These are phyloP conservation scores for Trichophaea hybrida DNA, from an alignment of 2,329 filamentous ascomycete genomes.

Conservation along the genomic window DNA sequence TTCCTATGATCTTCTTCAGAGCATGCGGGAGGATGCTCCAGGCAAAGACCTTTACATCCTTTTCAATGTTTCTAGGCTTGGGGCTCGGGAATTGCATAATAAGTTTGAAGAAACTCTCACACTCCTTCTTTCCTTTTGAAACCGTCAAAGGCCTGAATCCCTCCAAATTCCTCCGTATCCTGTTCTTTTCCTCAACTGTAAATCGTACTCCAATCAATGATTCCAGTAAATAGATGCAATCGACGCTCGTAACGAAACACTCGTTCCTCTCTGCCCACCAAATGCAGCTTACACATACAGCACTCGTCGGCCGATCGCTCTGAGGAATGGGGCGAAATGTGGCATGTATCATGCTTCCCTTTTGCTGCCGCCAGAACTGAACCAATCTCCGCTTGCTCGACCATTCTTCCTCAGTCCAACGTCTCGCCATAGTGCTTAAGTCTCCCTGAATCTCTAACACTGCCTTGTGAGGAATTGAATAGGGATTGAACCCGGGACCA, in stretches of 20 bases:
- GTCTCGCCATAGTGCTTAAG: slow-evolving; percentile 65
- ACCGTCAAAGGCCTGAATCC: slow-evolving; percentile 86
- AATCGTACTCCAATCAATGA: slow-evolving; percentile 76
- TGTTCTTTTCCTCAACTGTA: slow-evolving; percentile 95
- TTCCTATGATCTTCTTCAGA: slow-evolving; percentile 94
- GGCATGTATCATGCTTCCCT: slow-evolving; percentile 64
- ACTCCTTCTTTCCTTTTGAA: slow-evolving; percentile 81
- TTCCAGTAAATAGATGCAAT: slow-evolving; percentile 90
- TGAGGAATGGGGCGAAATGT: slow-evolving; percentile 65
- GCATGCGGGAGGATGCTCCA: slow-evolving; percentile 82
- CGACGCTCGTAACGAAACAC: slow-evolving; percentile 89
- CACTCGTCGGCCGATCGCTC: slow-evolving; percentile 66
- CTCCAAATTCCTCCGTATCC: slow-evolving; percentile 88
- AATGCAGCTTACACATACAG: slow-evolving; percentile 94
- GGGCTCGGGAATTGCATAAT: slow-evolving; percentile 96
- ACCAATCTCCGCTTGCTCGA: slow-evolving; percentile 69
- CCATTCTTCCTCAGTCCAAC: slow-evolving; percentile 73
- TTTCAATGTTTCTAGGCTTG: slow-evolving; percentile 95
- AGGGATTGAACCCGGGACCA: slow-evolving; percentile 52
- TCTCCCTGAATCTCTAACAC: slow-evolving; percentile 73
- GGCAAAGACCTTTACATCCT: slow-evolving; percentile 96
- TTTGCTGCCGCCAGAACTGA: slow-evolving; percentile 70
- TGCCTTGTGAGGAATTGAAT: slow-evolving; percentile 69
- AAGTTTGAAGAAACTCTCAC: slow-evolving; percentile 94
- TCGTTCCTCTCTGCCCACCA: slow-evolving; percentile 86